Percentiles rank a stretch among this genome's conserved stretches.
These are phyloP conservation scores for Fusarium decemcellulare DNA, from an alignment of 2,329 filamentous ascomycete genomes.

Conservation along the genomic window DNA sequence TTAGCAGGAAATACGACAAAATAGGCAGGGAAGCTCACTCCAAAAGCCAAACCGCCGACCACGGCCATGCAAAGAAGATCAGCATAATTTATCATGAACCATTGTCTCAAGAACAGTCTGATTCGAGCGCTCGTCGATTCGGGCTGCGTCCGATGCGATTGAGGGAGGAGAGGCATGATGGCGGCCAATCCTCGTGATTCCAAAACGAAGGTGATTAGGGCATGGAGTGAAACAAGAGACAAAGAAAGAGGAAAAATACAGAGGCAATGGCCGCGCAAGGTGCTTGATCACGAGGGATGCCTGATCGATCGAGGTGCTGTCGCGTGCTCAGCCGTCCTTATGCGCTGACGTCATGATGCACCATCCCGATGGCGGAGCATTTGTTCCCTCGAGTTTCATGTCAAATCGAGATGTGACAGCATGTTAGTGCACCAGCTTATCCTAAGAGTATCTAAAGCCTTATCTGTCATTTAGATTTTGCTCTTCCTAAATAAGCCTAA, in stretches of 20 bases:
- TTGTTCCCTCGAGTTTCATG: neutral
- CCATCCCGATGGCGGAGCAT: constrained; percentile 23
- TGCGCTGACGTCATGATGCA: constrained; percentile 5
- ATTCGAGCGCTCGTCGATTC: constrained; percentile 17
- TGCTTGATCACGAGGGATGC: constrained; percentile 6
- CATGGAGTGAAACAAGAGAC: neutral
- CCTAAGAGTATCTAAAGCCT: no score
- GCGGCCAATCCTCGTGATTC: neutral
- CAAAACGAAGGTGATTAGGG: neutral
- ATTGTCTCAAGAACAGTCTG: constrained; percentile 55
- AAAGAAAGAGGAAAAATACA: neutral
- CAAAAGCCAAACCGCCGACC: constrained; percentile 57
- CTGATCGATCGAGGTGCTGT: neutral
- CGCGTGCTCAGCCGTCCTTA: constrained; percentile 1
- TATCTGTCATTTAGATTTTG: no score
- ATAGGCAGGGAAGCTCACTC: constrained; percentile 39
- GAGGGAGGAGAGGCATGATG: constrained; percentile 40
- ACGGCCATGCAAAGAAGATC: constrained; percentile 72
- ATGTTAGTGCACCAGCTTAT: no score
- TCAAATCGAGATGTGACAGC: no score
- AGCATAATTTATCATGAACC: constrained; percentile 70
- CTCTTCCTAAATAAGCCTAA: no score
- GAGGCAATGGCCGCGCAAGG: neutral
- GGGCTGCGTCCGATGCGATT: constrained; percentile 12
- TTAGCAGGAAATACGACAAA: constrained; percentile 6